These are phyloP conservation scores for Apiotrichum porosum DNA, from an alignment of 1,284 basidiomycete species.

Conservation along the genomic window DNA sequence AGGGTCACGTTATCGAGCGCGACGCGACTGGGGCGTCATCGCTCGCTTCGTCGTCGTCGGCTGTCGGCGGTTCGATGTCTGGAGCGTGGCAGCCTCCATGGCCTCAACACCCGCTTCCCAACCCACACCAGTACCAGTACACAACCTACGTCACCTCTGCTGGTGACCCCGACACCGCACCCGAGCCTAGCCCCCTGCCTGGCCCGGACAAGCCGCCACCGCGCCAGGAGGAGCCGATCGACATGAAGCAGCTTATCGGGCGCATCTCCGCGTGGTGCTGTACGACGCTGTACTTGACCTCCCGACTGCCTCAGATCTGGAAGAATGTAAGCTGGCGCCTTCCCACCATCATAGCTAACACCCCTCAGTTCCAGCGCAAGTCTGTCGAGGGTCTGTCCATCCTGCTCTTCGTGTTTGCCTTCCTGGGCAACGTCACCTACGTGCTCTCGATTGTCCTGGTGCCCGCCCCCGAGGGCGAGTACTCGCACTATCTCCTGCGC, in stretches of 20 bases:
- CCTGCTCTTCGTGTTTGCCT: conserved; percentile 84
- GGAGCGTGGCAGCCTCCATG: conserved; percentile 1
- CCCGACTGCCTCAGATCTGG: conserved; percentile 91
- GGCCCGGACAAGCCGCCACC: neutral
- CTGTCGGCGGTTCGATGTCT: neutral
- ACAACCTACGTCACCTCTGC: neutral
- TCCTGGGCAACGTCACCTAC: conserved; percentile 84
- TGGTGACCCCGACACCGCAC: no score
- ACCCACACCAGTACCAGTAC: neutral
- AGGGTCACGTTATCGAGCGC: neutral
- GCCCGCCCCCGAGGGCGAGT: conserved; percentile 30
- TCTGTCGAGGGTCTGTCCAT: conserved; percentile 94
- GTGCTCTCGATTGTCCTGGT: conserved; percentile 68
- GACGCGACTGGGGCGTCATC: neutral
- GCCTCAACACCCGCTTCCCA: conserved; percentile 2
- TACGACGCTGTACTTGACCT: conserved; percentile 83
- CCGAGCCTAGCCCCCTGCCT: neutral
- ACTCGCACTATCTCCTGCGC: conserved; percentile 41
- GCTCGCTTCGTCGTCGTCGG: neutral
- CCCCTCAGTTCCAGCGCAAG: conserved; percentile 71
- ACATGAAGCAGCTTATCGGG: conserved; percentile 56
- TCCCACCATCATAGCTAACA: conserved; percentile 3
- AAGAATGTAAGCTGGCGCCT: conserved; percentile 71
- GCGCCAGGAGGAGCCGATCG: neutral
- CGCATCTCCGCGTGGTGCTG: conserved; percentile 88